Percentiles rank a stretch among this genome's conserved stretches.
phyloP scores from a whole-genome alignment of 2,329 filamentous ascomycete species.

The Colletotrichum destructivum region DNA sequence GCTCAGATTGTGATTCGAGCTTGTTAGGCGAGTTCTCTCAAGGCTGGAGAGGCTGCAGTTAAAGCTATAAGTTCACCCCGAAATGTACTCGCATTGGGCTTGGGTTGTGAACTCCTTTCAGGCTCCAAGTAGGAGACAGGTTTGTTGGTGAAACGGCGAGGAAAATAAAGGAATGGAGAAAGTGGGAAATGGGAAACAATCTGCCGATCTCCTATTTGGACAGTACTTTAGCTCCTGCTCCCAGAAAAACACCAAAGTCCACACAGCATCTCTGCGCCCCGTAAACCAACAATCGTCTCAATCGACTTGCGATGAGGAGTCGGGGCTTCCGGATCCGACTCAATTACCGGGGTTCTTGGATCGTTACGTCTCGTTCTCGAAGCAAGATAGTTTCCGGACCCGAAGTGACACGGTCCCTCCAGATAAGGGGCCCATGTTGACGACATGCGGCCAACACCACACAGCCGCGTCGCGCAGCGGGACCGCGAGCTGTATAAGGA shows the following conservation, averaged over 20 bases:
- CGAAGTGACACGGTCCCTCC: not conserved
- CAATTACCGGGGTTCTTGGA: constrained; percentile 13
- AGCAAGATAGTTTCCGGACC: constrained; percentile 11
- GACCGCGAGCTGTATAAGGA: not conserved
- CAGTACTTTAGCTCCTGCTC: not conserved
- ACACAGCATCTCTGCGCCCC: not conserved
- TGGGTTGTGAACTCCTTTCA: no score
- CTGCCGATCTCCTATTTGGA: not conserved
- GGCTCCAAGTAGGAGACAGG: no score
- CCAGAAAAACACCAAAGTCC: not conserved
- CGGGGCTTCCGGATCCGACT: not conserved
- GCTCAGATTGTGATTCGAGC: no score
- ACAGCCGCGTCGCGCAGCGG: not conserved
- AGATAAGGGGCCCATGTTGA: constrained; percentile 4
- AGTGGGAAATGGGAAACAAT: no score
- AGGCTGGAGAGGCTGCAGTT: no score
- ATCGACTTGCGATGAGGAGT: not conserved
- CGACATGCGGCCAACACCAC: not conserved
- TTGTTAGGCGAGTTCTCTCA: no score
- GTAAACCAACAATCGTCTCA: not conserved
- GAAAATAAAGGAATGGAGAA: no score
- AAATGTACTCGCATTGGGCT: no score
- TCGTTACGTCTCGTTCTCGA: constrained; percentile 7
- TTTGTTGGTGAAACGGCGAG: not conserved
- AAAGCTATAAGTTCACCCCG: no score